Conservation (phyloP, 495 filamentous ascomycete species). For the Letharia lupina region DNA sequence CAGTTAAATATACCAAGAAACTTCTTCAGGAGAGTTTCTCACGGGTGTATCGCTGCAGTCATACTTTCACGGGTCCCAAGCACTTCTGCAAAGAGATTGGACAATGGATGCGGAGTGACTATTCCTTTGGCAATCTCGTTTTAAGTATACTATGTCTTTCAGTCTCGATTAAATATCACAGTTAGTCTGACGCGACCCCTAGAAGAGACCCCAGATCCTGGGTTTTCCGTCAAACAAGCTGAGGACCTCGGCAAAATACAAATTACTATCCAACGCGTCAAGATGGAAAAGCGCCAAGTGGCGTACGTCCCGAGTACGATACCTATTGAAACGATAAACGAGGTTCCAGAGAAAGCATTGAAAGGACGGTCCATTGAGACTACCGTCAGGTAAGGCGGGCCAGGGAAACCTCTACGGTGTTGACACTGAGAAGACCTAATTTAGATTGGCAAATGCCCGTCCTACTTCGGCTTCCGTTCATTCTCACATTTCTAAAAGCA, state of each 20-base stretch:
- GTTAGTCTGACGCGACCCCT: background rate
- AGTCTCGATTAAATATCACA: background rate
- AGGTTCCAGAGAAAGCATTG: slow-evolving; percentile 5
- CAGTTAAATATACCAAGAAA: background rate
- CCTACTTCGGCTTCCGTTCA: background rate
- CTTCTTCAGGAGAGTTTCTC: rapidly evolving
- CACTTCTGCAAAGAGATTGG: slow-evolving; percentile 6
- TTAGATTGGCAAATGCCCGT: background rate
- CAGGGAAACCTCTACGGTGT: background rate
- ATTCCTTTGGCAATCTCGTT: background rate
- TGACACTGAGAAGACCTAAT: background rate
- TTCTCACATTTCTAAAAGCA: background rate
- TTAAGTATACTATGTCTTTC: background rate
- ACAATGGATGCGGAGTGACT: slow-evolving; percentile 9
- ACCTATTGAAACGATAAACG: background rate
- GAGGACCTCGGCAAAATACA: slow-evolving; percentile 1
- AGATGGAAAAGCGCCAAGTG: background rate
- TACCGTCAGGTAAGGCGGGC: background rate
- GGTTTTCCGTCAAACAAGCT: background rate
- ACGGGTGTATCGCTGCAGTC: no score
- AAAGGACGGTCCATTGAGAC: slow-evolving; percentile 5
- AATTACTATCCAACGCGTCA: background rate
- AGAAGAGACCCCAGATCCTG: background rate
- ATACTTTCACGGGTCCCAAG: background rate
- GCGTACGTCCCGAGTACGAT: background rate